These are phyloP conservation scores for Hypsizygus marmoreus DNA, from an alignment of 768 basidiomycete species.

Conservation along the genomic window DNA sequence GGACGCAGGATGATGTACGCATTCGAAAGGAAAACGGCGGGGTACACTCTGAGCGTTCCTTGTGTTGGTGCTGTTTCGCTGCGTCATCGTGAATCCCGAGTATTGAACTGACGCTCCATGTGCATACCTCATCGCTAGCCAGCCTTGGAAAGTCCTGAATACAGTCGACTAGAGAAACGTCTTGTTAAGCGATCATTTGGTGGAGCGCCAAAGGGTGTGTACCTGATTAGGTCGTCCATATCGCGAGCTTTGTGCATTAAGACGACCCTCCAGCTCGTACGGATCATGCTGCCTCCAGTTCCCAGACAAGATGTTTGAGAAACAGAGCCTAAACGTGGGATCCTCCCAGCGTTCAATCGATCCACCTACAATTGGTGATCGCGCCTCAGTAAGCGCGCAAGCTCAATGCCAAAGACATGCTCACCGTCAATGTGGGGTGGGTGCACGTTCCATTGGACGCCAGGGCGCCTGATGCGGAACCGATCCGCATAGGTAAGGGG, in stretches of 20 bases:
- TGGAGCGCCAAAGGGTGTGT: slow-evolving; percentile 4
- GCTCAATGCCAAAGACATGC: slow-evolving; percentile 11
- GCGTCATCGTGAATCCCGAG: background rate
- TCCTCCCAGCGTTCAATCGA: slow-evolving; percentile 79
- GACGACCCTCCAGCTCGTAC: slow-evolving; percentile 59
- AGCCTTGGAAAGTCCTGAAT: slow-evolving; percentile 75
- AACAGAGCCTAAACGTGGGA: slow-evolving; percentile 55
- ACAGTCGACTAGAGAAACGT: slow-evolving; percentile 39
- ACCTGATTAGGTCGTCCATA: slow-evolving; percentile 61
- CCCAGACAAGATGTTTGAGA: slow-evolving; percentile 59
- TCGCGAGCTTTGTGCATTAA: slow-evolving; percentile 62
- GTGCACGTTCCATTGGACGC: slow-evolving; percentile 53
- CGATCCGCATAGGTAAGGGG: slow-evolving; percentile 75
- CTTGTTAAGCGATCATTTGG: background rate
- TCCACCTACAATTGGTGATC: slow-evolving; percentile 48
- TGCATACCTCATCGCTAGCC: slow-evolving; percentile 73
- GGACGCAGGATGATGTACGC: slow-evolving; percentile 75
- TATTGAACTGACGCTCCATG: too few relatives aligned
- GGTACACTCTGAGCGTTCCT: slow-evolving; percentile 71
- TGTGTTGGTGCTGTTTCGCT: slow-evolving; percentile 69
- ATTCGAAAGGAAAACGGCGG: slow-evolving; percentile 64
- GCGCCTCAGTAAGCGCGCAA: slow-evolving; percentile 7
- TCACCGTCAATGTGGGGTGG: slow-evolving; percentile 45
- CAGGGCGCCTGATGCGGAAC: slow-evolving; percentile 73
- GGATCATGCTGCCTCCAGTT: slow-evolving; percentile 69